phyloP scores from a whole-genome alignment of 805 yeast species.

The Candida hispaniensis region DNA sequence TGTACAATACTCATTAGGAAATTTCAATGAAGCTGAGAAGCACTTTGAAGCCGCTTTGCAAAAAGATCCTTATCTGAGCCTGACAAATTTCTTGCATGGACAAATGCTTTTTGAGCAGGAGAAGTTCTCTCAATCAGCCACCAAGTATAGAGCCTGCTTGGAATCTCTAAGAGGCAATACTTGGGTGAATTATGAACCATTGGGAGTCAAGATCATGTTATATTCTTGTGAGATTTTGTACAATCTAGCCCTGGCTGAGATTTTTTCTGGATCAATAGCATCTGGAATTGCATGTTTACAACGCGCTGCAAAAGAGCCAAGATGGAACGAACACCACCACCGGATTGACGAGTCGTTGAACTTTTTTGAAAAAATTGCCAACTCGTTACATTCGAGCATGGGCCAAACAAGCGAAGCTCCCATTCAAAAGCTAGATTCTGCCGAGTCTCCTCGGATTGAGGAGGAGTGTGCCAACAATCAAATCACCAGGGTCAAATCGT shows the following conservation, averaged over 20 bases:
- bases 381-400: slow-evolving; percentile 6
- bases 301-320: slow-evolving; percentile 5
- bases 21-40: slow-evolving; percentile 6
- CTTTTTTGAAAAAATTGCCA: slow-evolving; percentile 8
- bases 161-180: slow-evolving; percentile 16
- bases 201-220: slow-evolving; percentile 11
- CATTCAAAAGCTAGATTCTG: not conserved
- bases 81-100: slow-evolving; percentile 10
- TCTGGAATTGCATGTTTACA: slow-evolving; percentile 1
- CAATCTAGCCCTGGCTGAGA: slow-evolving; percentile 6
- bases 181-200: slow-evolving; percentile 12
- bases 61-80: slow-evolving; percentile 12
- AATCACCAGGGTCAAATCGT: not conserved
- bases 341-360: slow-evolving; percentile 11
- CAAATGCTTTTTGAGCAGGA: slow-evolving; percentile 9
- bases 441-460: not conserved
- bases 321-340: slow-evolving; percentile 6
- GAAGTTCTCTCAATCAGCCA: slow-evolving; percentile 9
- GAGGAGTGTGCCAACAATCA: not conserved
- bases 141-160: slow-evolving; percentile 6
- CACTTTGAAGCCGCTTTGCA: slow-evolving; percentile 8
- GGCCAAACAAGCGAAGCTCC: not conserved
- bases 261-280: slow-evolving; percentile 2
- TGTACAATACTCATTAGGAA: slow-evolving; percentile 7
- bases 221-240: slow-evolving; percentile 11